phyloP scores from a whole-genome alignment of 139 green algal species.

The Edaphochlamys debaryana region DNA sequence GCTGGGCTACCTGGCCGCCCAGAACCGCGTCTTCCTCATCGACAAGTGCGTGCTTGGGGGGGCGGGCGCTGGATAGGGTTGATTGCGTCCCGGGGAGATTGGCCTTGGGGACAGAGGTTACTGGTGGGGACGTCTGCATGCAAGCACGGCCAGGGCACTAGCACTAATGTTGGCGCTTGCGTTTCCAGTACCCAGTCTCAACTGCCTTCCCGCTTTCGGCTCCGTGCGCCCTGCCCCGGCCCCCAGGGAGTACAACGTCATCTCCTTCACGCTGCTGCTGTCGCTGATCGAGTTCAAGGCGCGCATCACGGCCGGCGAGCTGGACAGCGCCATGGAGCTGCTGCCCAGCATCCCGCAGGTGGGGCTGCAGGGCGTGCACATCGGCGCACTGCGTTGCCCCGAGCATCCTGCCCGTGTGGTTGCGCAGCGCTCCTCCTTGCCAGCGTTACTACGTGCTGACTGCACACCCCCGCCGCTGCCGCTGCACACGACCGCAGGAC shows the following conservation, averaged over 20 bases:
- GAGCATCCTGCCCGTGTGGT: too few relatives aligned
- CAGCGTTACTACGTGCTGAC: too few relatives aligned
- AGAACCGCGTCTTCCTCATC: constrained; percentile 94
- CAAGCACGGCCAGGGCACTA: too few relatives aligned
- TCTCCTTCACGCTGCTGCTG: constrained; percentile 94
- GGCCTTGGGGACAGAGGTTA: too few relatives aligned
- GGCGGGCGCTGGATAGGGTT: background rate
- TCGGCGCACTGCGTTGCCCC: background rate
- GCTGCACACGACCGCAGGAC: constrained; percentile 53
- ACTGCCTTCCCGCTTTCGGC: too few relatives aligned
- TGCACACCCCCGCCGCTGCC: background rate
- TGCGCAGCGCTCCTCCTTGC: background rate
- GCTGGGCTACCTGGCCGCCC: constrained; percentile 94
- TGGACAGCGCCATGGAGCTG: constrained; percentile 62
- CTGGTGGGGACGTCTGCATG: too few relatives aligned
- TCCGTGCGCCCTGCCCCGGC: too few relatives aligned
- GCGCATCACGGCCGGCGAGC: constrained; percentile 65
- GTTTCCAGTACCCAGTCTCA: too few relatives aligned
- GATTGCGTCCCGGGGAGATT: too few relatives aligned
- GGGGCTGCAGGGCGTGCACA: background rate
- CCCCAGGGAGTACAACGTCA: constrained; percentile 80
- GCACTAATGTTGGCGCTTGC: too few relatives aligned
- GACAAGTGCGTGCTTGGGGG: constrained; percentile 83
- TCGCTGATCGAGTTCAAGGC: constrained; percentile 97
- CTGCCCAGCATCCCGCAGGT: constrained; percentile 64